These are phyloP conservation scores for Diaporthe ilicicola DNA, from an alignment of 2,329 filamentous ascomycete species.

Conservation along the genomic window DNA sequence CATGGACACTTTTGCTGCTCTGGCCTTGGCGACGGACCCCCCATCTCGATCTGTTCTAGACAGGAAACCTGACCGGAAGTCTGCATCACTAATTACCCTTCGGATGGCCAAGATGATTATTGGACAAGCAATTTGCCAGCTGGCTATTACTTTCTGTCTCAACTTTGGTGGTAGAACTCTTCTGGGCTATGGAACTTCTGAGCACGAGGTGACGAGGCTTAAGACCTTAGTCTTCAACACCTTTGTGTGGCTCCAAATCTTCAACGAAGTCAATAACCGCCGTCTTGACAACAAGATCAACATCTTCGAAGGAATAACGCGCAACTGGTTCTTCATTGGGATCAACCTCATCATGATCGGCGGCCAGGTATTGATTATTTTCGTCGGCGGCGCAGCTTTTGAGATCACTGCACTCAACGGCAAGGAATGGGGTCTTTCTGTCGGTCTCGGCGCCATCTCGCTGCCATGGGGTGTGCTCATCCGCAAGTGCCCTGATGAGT, in stretches of 20 bases:
- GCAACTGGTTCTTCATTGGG: conserved; percentile 82
- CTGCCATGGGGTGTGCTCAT: conserved; percentile 78
- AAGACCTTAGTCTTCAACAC: conserved; percentile 81
- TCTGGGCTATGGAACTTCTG: conserved; percentile 59
- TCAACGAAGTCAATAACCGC: conserved; percentile 85
- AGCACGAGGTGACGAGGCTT: conserved; percentile 60
- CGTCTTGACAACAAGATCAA: conserved; percentile 89
- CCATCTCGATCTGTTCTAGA: conserved; percentile 46
- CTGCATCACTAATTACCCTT: conserved; percentile 74
- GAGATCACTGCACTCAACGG: conserved; percentile 69
- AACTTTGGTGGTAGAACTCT: conserved; percentile 72
- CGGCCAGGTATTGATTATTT: conserved; percentile 86
- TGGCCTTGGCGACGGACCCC: conserved; percentile 63
- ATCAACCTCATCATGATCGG: conserved; percentile 86
- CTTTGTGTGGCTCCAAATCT: conserved; percentile 89
- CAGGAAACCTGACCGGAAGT: conserved; percentile 78
- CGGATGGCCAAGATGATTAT: conserved; percentile 94
- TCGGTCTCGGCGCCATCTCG: conserved; percentile 79
- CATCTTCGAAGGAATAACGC: conserved; percentile 82
- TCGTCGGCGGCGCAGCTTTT: conserved; percentile 81
- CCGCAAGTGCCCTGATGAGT: conserved; percentile 75
- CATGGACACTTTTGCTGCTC: conserved; percentile 84
- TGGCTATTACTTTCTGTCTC: conserved; percentile 72
- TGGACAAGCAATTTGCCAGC: conserved; percentile 80
- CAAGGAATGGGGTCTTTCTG: conserved; percentile 83